Evolutionary conservation across 2,329 filamentous ascomycete species (phyloP), one percentile per base, ranked within the genome.

Genomic region (Colletotrichum zoysiae): DNA sequence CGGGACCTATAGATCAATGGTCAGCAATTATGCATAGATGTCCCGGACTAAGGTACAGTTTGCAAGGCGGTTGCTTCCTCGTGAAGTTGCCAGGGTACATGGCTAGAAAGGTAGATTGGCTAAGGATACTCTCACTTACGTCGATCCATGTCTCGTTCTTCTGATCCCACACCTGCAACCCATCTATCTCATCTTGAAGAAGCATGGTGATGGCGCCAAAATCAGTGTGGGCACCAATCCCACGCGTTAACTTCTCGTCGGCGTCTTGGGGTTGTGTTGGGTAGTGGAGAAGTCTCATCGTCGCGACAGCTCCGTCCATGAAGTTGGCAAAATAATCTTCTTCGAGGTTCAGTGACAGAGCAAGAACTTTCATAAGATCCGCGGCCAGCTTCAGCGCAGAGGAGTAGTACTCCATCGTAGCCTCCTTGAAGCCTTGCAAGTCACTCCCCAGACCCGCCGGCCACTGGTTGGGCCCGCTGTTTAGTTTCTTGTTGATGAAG

Each of bases 181-280:
- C 88, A 40, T 84, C 83, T 18, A 84, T 79, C 2, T 79, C 79
- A 70, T 87, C 86, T 75, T 89, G 87, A 3, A 89, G 81, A 14
- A 90, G 83, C 40, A 89, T 80, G 0, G 88, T 89, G 56, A 89
- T 84, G 58, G 84, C 84, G n/a, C 87, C 86, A 73, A 87, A 89
- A 75, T 88, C 88, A 0, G 86, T 87, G 74, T 88, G 88, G 3
- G 85, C 86, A 0, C 86, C 86, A 2, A 82, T 80, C 78, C 83
- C 65, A 75, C 82, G 53, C 75, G 78, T 77, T 76, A 81, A 77
- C 53, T 77, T 78, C 59, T 78, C 76, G 38, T 81, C 77, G 6
- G 74, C 75, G 26, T 82, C 80, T 0, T 77, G 74, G 2, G 78
- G 79, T 68, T 82, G 82, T 0, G 84, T 81, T 2, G 85, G 85